phyloP scores from a whole-genome alignment of 2,329 filamentous ascomycete genomes.

The Paecilomyces formosus region DNA sequence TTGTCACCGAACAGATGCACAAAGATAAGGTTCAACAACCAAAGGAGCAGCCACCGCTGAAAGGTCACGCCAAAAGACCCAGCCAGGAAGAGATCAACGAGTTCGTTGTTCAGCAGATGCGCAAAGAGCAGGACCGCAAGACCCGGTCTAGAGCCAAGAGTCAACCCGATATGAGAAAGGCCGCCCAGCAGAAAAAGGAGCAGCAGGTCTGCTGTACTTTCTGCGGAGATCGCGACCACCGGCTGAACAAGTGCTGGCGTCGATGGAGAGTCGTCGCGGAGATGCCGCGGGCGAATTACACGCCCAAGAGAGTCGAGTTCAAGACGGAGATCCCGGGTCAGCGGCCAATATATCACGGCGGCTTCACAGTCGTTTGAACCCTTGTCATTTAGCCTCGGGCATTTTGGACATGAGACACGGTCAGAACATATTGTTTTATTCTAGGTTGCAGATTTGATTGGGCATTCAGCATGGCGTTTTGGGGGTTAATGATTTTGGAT shows the following conservation, averaged over 20 bases:
- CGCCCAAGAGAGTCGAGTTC: slow-evolving; percentile 16
- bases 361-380: slow-evolving; percentile 13
- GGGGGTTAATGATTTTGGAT: neutral
- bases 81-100: slow-evolving; percentile 23
- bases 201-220: slow-evolving; percentile 11
- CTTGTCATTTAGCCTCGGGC: neutral
- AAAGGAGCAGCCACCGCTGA: slow-evolving; percentile 2
- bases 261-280: slow-evolving; percentile 16
- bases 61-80: slow-evolving; percentile 14
- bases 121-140: slow-evolving; percentile 13
- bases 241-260: slow-evolving; percentile 16
- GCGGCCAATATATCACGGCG: slow-evolving; percentile 16
- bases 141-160: slow-evolving; percentile 13
- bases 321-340: slow-evolving; percentile 13
- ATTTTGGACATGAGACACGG: neutral
- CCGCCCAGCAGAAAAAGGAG: slow-evolving; percentile 1
- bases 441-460: neutral
- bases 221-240: slow-evolving; percentile 15
- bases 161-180: slow-evolving; percentile 11
- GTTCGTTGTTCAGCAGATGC: slow-evolving; percentile 20
- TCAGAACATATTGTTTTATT: neutral
- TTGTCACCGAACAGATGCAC: slow-evolving; percentile 18
- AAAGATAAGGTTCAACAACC: slow-evolving; percentile 2
- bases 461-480: neutral
- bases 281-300: slow-evolving; percentile 14